These are phyloP conservation scores for Cladosporium sp. DNA, from an alignment of 2,329 filamentous ascomycete genomes.

Conservation along the genomic window DNA sequence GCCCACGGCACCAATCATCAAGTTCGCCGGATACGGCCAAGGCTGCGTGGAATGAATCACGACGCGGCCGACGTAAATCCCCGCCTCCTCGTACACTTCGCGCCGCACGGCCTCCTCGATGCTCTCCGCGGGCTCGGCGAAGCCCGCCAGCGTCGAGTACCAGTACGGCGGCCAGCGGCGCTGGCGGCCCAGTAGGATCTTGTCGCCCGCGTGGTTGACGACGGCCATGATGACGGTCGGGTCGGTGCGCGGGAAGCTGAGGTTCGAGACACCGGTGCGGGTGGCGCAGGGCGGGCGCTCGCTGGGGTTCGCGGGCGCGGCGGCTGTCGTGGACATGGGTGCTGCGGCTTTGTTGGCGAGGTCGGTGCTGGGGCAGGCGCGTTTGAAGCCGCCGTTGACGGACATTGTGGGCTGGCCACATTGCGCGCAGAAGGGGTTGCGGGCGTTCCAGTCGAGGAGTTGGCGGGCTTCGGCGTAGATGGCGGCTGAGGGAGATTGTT, in stretches of 20 bases:
- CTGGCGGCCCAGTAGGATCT: constrained; percentile 75
- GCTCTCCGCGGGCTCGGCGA: constrained; percentile 45
- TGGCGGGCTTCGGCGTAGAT: constrained; percentile 86
- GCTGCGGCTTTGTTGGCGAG: constrained; percentile 31
- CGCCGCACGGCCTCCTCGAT: constrained; percentile 47
- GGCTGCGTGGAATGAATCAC: constrained; percentile 48
- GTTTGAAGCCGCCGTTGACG: constrained; percentile 73
- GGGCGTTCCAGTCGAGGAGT: constrained; percentile 86
- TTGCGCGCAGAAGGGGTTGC: constrained; percentile 85
- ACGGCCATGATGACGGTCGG: constrained; percentile 94
- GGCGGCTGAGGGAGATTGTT: constrained; percentile 53
- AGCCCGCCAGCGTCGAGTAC: constrained; percentile 73
- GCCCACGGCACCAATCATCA: constrained; percentile 64
- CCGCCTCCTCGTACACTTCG: constrained; percentile 47
- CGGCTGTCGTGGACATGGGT: constrained; percentile 22
- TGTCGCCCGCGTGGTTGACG: constrained; percentile 70
- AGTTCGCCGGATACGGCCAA: constrained; percentile 49
- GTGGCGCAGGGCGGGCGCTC: constrained; percentile 69
- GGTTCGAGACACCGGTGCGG: constrained; percentile 78
- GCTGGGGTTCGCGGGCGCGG: constrained; percentile 32
- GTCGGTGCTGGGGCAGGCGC: constrained; percentile 69
- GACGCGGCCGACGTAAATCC: constrained; percentile 43
- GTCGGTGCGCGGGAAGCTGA: constrained; percentile 86
- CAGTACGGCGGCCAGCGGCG: constrained; percentile 76
- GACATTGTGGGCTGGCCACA: constrained; percentile 80